These are phyloP conservation scores for Aspergillus ochraceus DNA, from an alignment of 2,329 filamentous ascomycete genomes.

Conservation along the genomic window DNA sequence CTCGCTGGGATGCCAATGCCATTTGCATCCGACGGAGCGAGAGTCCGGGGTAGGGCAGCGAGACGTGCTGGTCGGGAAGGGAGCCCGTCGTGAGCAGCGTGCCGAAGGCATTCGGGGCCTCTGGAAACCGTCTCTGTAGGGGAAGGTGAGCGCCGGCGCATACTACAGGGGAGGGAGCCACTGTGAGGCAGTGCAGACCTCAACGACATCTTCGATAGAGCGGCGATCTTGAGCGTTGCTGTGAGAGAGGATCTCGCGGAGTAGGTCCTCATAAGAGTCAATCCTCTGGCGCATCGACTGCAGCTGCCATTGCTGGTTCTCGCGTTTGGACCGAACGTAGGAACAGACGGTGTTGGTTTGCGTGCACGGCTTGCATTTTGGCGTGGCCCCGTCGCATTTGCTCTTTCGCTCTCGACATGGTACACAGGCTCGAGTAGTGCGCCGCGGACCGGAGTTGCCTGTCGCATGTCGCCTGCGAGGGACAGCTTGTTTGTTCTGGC, in stretches of 20 bases:
- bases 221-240: background rate
- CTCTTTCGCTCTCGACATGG: conserved; percentile 19
- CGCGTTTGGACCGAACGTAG: conserved; percentile 18
- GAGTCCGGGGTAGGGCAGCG: conserved; percentile 11
- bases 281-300: conserved; percentile 6
- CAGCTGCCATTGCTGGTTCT: conserved; percentile 13
- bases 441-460: background rate
- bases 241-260: conserved; percentile 15
- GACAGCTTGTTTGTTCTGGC: background rate
- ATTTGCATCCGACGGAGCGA: conserved; percentile 18
- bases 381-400: conserved; percentile 21
- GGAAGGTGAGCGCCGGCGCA: background rate
- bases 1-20: conserved; percentile 7
- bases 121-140: conserved; percentile 13
- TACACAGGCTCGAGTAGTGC: conserved; percentile 18
- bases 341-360: conserved; percentile 9
- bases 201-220: conserved; percentile 13
- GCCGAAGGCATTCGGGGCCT: conserved; percentile 12
- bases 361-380: conserved; percentile 14
- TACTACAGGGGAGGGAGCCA: background rate
- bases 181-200: conserved; percentile 3
- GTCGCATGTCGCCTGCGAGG: background rate
- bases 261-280: conserved; percentile 15
- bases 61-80: conserved; percentile 7
- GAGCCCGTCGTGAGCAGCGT: conserved; percentile 12